These are phyloP conservation scores for Boletellus emodensis DNA, from an alignment of 768 basidiomycete species.

Conservation along the genomic window DNA sequence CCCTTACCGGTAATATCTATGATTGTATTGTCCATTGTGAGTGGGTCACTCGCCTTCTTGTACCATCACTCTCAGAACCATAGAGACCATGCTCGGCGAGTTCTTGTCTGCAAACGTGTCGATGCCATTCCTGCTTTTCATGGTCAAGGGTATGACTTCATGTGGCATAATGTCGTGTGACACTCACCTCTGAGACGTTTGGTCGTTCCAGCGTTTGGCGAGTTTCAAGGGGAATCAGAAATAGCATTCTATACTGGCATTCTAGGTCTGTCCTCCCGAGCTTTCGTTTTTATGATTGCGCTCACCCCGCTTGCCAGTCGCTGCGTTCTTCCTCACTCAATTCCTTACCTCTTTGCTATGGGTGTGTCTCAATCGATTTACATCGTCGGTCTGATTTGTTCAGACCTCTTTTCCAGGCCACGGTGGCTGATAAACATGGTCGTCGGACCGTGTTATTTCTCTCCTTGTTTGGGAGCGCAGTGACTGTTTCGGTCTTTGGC, in stretches of 20 bases:
- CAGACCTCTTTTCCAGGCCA: conserved; percentile 50
- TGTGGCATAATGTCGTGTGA: conserved; percentile 9
- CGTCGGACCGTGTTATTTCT: conserved; percentile 78
- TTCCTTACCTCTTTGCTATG: conserved; percentile 93
- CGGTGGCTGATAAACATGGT: conserved; percentile 91
- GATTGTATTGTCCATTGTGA: conserved; percentile 87
- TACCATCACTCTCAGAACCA: conserved; percentile 3
- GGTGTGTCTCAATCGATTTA: conserved; percentile 41
- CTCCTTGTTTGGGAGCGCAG: conserved; percentile 80
- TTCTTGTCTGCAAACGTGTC: conserved; percentile 92
- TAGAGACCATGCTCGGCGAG: conserved; percentile 89
- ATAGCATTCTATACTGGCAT: conserved; percentile 90
- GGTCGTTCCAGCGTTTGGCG: conserved; percentile 53
- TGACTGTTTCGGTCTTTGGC: conserved; percentile 75
- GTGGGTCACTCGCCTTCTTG: conserved; percentile 24
- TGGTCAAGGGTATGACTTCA: conserved; percentile 71
- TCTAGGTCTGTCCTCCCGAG: conserved; percentile 48
- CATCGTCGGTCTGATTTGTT: neutral
- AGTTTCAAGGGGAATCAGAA: conserved; percentile 72
- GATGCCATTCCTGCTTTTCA: conserved; percentile 88
- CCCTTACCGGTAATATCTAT: conserved; percentile 85
- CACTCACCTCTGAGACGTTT: conserved; percentile 1
- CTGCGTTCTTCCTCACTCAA: conserved; percentile 90
- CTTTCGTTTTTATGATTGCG: conserved; percentile 7
- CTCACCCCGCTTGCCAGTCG: conserved; percentile 42